A percentile compares a stretch with the other conserved stretches of the same genome.
phyloP scores from a whole-genome alignment of 495 filamentous ascomycete genomes.

The Daldinia caldariorum region DNA sequence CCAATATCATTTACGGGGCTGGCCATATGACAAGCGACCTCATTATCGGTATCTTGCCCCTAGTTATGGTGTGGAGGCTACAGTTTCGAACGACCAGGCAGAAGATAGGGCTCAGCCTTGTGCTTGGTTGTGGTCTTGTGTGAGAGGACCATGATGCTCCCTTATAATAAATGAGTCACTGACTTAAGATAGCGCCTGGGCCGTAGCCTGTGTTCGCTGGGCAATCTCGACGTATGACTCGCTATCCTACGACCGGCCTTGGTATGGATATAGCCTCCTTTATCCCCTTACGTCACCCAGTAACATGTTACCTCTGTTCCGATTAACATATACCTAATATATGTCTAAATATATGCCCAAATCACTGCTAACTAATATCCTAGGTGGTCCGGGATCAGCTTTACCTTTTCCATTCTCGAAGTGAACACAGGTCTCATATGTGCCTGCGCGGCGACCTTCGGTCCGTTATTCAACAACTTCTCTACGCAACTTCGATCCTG shows the following conservation, averaged over 20 bases:
- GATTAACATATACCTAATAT: no score
- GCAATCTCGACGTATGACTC: slow-evolving; percentile 49
- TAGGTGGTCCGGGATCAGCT: slow-evolving; percentile 48
- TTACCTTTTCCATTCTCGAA: slow-evolving; percentile 54
- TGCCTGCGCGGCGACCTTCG: slow-evolving; percentile 50
- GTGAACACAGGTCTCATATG: slow-evolving; percentile 58
- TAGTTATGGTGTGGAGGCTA: slow-evolving; percentile 45
- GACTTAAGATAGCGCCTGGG: slow-evolving; percentile 46
- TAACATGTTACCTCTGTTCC: background rate
- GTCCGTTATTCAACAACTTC: slow-evolving; percentile 45
- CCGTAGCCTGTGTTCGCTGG: slow-evolving; percentile 51
- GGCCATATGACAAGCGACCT: slow-evolving; percentile 45
- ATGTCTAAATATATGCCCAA: background rate
- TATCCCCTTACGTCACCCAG: background rate
- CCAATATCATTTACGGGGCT: slow-evolving; percentile 45
- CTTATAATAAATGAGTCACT: slow-evolving; percentile 1
- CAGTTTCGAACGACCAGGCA: slow-evolving; percentile 42
- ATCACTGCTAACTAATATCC: slow-evolving; percentile 9
- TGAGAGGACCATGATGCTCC: slow-evolving; percentile 15
- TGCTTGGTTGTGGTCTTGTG: slow-evolving; percentile 45
- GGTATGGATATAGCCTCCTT: slow-evolving; percentile 19
- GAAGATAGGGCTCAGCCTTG: slow-evolving; percentile 47
- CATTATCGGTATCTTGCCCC: slow-evolving; percentile 48
- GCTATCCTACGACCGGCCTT: slow-evolving; percentile 46
- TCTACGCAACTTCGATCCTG: slow-evolving; percentile 30